phyloP scores from a whole-genome alignment of 1,139 yeast genomes.

The Chernovozyma aurita region DNA sequence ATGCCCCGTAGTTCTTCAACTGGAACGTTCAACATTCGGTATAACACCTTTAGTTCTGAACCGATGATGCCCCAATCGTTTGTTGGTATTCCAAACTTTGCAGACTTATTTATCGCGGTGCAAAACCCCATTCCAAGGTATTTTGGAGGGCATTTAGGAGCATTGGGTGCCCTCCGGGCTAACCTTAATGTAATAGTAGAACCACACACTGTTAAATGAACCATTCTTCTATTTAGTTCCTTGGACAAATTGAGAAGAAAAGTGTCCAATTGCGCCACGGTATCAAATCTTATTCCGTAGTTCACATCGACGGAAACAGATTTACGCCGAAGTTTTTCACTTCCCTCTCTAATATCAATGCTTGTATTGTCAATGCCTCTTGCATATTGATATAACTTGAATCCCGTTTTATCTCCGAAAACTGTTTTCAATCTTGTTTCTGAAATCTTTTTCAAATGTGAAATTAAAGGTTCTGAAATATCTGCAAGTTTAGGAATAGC shows the following conservation, averaged over 20 bases:
- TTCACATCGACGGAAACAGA: constrained; percentile 86
- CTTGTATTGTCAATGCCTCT: constrained; percentile 66
- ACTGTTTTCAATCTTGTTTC: constrained; percentile 29
- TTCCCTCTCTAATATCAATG: constrained; percentile 47
- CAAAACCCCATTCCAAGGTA: constrained; percentile 82
- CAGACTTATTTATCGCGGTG: constrained; percentile 55
- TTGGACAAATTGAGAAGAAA: constrained; percentile 56
- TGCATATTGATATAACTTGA: constrained; percentile 52
- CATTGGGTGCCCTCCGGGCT: constrained; percentile 58
- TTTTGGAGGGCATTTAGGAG: constrained; percentile 74
- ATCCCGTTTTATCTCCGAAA: constrained; percentile 71
- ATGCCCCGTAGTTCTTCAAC: constrained; percentile 74
- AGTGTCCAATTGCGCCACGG: constrained; percentile 52
- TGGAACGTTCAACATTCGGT: constrained; percentile 54
- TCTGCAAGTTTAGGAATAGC: constrained; percentile 8
- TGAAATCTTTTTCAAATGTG: constrained; percentile 1
- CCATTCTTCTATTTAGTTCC: constrained; percentile 56
- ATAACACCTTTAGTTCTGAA: constrained; percentile 55
- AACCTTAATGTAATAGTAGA: constrained; percentile 59
- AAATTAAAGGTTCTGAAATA: constrained; percentile 10
- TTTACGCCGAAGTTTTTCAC: constrained; percentile 51
- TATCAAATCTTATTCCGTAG: constrained; percentile 80
- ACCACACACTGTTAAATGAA: constrained; percentile 46
- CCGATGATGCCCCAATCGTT: constrained; percentile 59
- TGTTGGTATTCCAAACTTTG: constrained; percentile 61